phyloP scores from a whole-genome alignment of 257 asterid species.

The Echites panduratus region DNA sequence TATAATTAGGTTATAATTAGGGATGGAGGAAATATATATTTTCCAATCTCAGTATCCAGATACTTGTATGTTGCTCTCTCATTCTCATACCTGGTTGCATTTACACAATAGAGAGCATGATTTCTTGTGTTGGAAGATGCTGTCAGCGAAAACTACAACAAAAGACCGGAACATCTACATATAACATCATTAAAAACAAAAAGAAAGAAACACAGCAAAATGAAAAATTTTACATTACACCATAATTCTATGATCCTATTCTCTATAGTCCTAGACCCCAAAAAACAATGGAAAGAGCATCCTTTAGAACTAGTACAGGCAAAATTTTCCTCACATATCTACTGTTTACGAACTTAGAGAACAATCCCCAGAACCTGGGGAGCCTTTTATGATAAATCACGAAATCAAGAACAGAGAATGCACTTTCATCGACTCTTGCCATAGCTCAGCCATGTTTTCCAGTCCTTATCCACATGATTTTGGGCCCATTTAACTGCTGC shows the following conservation, averaged over 20 bases:
- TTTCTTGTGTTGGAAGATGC: not conserved
- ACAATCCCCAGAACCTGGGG: not conserved
- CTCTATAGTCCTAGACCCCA: not conserved
- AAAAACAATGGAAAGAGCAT: not conserved
- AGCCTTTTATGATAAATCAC: not conserved
- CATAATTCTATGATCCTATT: not conserved
- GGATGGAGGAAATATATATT: no score
- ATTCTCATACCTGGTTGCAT: not conserved
- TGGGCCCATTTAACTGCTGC: constrained; percentile 91
- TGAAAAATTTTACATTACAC: not conserved
- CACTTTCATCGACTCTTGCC: constrained; percentile 2
- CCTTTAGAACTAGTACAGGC: no score
- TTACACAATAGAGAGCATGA: not conserved
- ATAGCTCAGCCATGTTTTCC: constrained; percentile 69
- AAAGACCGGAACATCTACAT: not conserved
- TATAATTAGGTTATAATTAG: no score
- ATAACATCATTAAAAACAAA: not conserved
- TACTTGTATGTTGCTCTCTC: not conserved
- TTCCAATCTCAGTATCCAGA: not conserved
- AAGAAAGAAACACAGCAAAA: not conserved
- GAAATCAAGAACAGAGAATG: not conserved
- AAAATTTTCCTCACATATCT: not conserved
- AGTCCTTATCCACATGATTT: constrained; percentile 64
- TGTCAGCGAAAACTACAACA: not conserved
- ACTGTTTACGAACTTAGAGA: not conserved